Evolutionary conservation across 208 protist species (phyloP), one percentile per base, ranked within the genome.

Genomic region (Trypanosoma rangeli): DNA sequence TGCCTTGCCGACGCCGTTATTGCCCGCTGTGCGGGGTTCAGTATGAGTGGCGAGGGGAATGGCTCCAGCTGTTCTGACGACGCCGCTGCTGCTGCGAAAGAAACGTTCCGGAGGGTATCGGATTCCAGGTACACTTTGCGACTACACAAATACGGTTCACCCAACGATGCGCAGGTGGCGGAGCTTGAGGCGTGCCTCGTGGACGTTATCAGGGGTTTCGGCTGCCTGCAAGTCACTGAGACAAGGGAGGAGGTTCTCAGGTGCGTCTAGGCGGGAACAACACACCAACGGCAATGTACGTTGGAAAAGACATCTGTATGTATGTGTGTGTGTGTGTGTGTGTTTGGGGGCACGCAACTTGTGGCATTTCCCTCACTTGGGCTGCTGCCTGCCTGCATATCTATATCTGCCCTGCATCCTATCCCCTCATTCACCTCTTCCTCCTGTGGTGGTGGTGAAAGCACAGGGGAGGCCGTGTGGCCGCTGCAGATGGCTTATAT

Each of bases 1-100:
- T 69, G 71, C 15, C 75, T 92, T n/a, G 71, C 84, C 42, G 77
- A 87, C 12, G 76, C 76, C 42, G 84, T 90, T 53, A 77, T 77
- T 58, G 64, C 62, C 8, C 57, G 68, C 28, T 87, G 85, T 58
- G 26, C 24, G 24, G 15, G 24, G 12, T 15, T 46, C 5, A 28
- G 26, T 15, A n/a, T 15, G 9, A 35, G 18, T 9, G 52, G 35
- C 1, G 22, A 59, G 0, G 26, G 24, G 28, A 50, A 50, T 50
- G 3, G 3, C 46, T 15, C 46, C 20, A 22, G 26, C 31, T 7
- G 22, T 35, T 8, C 37, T 33, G 37, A 50, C 49, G 35, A 2
- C 24, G 42, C 3, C 33, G 33, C 33, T 37, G 33, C 33, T 44
- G n/a, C 28, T n/a, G 31, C 0, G 7, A 15, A 18, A n/a, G 24